A percentile compares a stretch with the other conserved stretches of the same genome.
Conservation (phyloP, 2,329 filamentous ascomycete genomes). For the Fusarium tjaetaba region DNA sequence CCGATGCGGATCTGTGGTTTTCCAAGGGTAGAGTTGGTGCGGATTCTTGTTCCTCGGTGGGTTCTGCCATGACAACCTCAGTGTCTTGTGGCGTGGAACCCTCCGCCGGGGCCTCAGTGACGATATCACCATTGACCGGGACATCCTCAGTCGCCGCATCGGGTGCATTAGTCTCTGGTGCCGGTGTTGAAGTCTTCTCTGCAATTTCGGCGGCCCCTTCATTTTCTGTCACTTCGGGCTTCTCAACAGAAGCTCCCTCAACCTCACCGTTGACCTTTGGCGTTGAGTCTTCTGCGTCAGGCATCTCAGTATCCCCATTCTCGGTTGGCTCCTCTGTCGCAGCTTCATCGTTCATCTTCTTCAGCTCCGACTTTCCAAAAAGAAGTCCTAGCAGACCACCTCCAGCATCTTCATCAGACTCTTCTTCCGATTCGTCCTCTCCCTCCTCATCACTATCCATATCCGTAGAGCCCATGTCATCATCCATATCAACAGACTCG, state of each 20-base stretch:
- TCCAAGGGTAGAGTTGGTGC: slow-evolving; percentile 40
- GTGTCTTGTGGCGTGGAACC: background rate
- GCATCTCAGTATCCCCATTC: slow-evolving; percentile 41
- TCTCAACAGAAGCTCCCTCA: slow-evolving; percentile 48
- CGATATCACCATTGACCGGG: background rate
- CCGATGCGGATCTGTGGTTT: slow-evolving; percentile 55
- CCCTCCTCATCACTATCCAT: slow-evolving; percentile 56
- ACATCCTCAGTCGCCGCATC: background rate
- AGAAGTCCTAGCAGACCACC: slow-evolving; percentile 65
- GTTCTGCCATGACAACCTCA: slow-evolving; percentile 49
- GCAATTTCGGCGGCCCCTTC: background rate
- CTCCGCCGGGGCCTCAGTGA: background rate
- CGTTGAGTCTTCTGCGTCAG: slow-evolving; percentile 15
- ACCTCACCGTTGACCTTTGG: slow-evolving; percentile 40
- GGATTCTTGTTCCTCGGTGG: slow-evolving; percentile 30
- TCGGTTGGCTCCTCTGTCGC: slow-evolving; percentile 20
- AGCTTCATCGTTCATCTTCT: slow-evolving; percentile 59
- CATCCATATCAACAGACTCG: slow-evolving; percentile 75
- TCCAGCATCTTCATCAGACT: slow-evolving; percentile 54
- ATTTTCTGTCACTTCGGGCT: slow-evolving; percentile 41
- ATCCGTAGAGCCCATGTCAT: slow-evolving; percentile 70
- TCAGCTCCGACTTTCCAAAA: slow-evolving; percentile 67
- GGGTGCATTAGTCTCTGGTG: background rate
- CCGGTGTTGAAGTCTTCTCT: background rate
- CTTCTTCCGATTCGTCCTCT: slow-evolving; percentile 57